A percentile compares a stretch with the other conserved stretches of the same genome.
Evolutionary conservation across 2,329 filamentous ascomycete species (phyloP).

Genomic region (Cercospora zeae-maydis): DNA sequence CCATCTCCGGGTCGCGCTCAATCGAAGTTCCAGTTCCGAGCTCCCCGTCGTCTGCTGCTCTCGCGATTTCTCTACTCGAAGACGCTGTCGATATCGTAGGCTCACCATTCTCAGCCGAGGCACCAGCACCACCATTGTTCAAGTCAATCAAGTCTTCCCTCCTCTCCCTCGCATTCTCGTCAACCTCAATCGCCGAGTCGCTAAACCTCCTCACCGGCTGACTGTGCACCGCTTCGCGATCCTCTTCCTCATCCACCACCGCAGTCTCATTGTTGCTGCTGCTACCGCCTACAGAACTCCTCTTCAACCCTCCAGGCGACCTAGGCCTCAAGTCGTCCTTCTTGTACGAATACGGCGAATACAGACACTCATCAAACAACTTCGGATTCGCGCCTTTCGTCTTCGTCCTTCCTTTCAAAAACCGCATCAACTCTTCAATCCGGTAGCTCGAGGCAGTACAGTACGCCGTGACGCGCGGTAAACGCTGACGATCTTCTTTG

Average conservation of each 20-base stretch:
- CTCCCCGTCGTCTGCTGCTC: slow-evolving; percentile 16
- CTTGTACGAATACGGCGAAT: slow-evolving; percentile 83
- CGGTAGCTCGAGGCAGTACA: slow-evolving; percentile 91
- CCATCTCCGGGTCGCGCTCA: slow-evolving; percentile 63
- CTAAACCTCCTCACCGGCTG: slow-evolving; percentile 61
- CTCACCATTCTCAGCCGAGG: slow-evolving; percentile 5
- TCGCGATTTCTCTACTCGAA: slow-evolving; percentile 14
- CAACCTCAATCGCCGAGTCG: slow-evolving; percentile 67
- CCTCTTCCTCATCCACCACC: slow-evolving; percentile 23
- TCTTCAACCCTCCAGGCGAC: slow-evolving; percentile 25
- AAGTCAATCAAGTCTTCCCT: slow-evolving; percentile 39
- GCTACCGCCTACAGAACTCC: slow-evolving; percentile 11
- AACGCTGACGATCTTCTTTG: slow-evolving; percentile 81
- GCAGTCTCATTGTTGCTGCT: slow-evolving; percentile 6
- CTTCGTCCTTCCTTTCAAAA: slow-evolving; percentile 79
- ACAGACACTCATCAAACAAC: slow-evolving; percentile 95
- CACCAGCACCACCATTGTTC: slow-evolving; percentile 16
- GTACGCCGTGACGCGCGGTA: slow-evolving; percentile 93
- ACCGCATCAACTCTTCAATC: slow-evolving; percentile 83
- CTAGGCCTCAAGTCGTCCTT: slow-evolving; percentile 34
- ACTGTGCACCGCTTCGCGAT: slow-evolving; percentile 30
- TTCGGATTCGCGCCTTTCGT: slow-evolving; percentile 79
- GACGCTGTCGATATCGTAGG: slow-evolving; percentile 19
- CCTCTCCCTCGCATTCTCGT: slow-evolving; percentile 46
- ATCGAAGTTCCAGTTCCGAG: slow-evolving; percentile 9